Evolutionary conservation across 495 filamentous ascomycete species (phyloP).

Genomic region (Aspergillus mulundensis): DNA sequence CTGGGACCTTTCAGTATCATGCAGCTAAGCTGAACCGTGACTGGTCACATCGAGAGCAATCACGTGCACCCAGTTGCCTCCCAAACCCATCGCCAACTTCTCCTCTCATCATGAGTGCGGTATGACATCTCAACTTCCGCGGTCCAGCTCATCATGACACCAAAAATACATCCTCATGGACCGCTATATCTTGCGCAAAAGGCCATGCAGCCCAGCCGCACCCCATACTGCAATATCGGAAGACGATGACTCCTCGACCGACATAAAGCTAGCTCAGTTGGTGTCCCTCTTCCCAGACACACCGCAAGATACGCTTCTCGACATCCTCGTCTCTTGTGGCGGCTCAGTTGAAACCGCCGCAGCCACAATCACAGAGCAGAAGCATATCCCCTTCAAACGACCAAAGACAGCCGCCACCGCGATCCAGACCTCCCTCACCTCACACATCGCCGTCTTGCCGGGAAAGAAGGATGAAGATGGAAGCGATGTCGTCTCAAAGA

Average conservation of each 20-base stretch:
- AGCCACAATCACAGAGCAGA: conserved; percentile 42
- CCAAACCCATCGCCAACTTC: neutral
- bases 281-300: conserved; percentile 66
- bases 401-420: conserved; percentile 17
- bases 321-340: conserved; percentile 69
- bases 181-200: conserved; percentile 52
- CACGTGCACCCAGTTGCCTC: conserved; percentile 24
- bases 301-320: conserved; percentile 64
- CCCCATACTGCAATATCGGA: neutral
- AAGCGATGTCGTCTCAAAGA: conserved; percentile 20
- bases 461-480: conserved; percentile 13
- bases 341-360: conserved; percentile 68
- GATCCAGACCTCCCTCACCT: conserved; percentile 40
- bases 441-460: conserved; percentile 38
- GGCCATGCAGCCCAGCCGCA: conserved; percentile 28
- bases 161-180: conserved; percentile 45
- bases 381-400: conserved; percentile 23
- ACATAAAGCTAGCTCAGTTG: conserved; percentile 81
- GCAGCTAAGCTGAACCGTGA: conserved; percentile 7
- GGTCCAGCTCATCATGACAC: neutral
- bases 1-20: neutral
- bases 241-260: conserved; percentile 66
- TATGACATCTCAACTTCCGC: neutral
- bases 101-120: neutral
- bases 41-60: conserved; percentile 34